Evolutionary conservation across 345 rosid genomes (phyloP).

Genomic region (Eucalyptus sp.): DNA sequence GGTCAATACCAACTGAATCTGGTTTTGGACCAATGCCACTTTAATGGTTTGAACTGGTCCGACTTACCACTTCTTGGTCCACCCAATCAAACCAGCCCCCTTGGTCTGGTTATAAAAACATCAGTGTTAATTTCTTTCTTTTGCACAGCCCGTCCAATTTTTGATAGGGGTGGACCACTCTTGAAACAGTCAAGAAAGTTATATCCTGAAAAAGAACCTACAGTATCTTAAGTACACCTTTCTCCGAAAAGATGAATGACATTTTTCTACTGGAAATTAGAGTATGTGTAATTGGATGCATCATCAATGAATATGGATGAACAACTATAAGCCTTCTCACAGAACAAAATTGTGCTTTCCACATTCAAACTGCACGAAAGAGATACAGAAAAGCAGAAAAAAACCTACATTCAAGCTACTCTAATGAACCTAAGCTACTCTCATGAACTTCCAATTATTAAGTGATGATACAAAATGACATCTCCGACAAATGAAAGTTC

Average conservation of each 20-base stretch:
- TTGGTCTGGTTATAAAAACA: not conserved
- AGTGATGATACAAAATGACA: not conserved
- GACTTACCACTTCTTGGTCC: not conserved
- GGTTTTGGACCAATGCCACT: not conserved
- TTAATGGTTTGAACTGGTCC: not conserved
- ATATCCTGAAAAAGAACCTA: not conserved
- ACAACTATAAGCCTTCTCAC: not conserved
- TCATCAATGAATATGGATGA: not conserved
- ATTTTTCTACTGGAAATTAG: not conserved
- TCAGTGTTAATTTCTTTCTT: not conserved
- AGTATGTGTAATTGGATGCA: not conserved
- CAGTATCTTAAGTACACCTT: not conserved
- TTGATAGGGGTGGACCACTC: not conserved
- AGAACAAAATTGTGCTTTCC: not conserved
- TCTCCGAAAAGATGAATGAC: not conserved
- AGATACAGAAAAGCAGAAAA: not conserved
- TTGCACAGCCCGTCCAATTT: not conserved
- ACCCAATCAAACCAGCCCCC: not conserved
- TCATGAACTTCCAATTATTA: not conserved
- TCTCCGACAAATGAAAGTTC: not conserved
- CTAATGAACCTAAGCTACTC: not conserved
- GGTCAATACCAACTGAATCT: not conserved
- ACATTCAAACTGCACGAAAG: not conserved
- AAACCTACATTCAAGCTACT: not conserved
- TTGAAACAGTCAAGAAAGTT: not conserved